Evolutionary conservation across 805 yeast species (phyloP).

Genomic region (Millerago galiae): DNA sequence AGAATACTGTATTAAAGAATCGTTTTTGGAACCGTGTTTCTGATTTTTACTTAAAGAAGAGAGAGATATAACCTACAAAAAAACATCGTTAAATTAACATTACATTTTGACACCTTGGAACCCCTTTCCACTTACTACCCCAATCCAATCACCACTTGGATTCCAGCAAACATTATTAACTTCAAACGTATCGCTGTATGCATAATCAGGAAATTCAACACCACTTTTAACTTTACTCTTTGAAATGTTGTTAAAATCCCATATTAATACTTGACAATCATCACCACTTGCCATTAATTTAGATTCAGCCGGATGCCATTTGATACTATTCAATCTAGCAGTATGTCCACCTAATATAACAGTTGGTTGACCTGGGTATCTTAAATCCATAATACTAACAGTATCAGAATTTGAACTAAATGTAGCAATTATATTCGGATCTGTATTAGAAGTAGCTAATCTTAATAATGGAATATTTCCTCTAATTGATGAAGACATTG

Average conservation of each 20-base stretch:
- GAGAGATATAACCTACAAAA: too few species aligned
- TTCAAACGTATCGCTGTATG: conserved; percentile 60
- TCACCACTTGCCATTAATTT: conserved; percentile 59
- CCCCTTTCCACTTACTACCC: conserved; percentile 39
- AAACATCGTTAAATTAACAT: not conserved
- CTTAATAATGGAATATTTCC: conserved; percentile 47
- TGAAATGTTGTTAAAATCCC: conserved; percentile 41
- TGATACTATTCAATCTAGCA: conserved; percentile 62
- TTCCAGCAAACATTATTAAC: conserved; percentile 76
- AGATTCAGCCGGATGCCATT: conserved; percentile 80
- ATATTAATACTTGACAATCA: conserved; percentile 65
- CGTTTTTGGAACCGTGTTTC: too few species aligned
- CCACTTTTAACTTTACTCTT: not conserved
- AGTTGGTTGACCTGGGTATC: conserved; percentile 83
- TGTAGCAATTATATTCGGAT: conserved; percentile 79
- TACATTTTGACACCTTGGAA: conserved; percentile 27
- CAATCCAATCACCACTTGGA: conserved; percentile 73
- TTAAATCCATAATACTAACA: conserved; percentile 70
- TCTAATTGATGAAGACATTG: conserved; percentile 7
- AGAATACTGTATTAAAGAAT: too few species aligned
- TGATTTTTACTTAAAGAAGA: too few species aligned
- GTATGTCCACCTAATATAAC: conserved; percentile 61
- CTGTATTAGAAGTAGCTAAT: conserved; percentile 70
- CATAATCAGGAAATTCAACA: conserved; percentile 30
- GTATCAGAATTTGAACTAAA: conserved; percentile 63